Evolutionary conservation across 768 basidiomycete species (phyloP).

Genomic region (Boletus subcaerulescens): DNA sequence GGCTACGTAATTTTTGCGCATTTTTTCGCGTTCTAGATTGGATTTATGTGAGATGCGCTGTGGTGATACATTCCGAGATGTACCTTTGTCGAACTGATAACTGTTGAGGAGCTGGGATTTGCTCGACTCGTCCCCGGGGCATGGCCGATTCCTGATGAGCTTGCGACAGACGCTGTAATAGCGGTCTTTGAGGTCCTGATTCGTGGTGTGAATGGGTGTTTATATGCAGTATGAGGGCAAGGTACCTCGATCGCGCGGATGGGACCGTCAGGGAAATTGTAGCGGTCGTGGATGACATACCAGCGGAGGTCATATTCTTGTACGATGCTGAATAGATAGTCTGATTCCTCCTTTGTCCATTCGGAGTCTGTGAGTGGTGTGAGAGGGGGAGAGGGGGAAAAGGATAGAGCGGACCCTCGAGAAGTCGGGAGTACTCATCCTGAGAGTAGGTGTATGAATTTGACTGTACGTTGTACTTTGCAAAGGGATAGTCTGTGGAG

Average conservation of each 20-base stretch:
- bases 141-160: conserved; percentile 79
- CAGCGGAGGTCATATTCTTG: conserved; percentile 85
- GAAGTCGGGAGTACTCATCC: conserved; percentile 80
- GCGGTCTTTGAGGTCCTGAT: conserved; percentile 83
- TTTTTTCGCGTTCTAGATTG: conserved; percentile 72
- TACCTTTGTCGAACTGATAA: conserved; percentile 88
- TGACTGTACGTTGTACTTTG: conserved; percentile 74
- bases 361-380: conserved; percentile 51
- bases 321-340: conserved; percentile 81
- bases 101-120: conserved; percentile 66
- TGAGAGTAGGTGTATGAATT: conserved; percentile 70
- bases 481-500: conserved; percentile 69
- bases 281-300: conserved; percentile 88
- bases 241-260: conserved; percentile 67
- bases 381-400: not conserved
- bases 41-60: not conserved
- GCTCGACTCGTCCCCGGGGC: conserved; percentile 74
- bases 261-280: conserved; percentile 62
- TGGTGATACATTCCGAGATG: not conserved
- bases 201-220: not conserved
- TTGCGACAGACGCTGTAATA: conserved; percentile 92
- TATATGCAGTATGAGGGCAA: not conserved
- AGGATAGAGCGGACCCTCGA: conserved; percentile 54
- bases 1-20: conserved; percentile 82
- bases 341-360: conserved; percentile 94